A percentile compares a stretch with the other conserved stretches of the same genome.
Evolutionary conservation across 192 early-diverging fungal species (phyloP).

Genomic region (Umbelopsis sp.): DNA sequence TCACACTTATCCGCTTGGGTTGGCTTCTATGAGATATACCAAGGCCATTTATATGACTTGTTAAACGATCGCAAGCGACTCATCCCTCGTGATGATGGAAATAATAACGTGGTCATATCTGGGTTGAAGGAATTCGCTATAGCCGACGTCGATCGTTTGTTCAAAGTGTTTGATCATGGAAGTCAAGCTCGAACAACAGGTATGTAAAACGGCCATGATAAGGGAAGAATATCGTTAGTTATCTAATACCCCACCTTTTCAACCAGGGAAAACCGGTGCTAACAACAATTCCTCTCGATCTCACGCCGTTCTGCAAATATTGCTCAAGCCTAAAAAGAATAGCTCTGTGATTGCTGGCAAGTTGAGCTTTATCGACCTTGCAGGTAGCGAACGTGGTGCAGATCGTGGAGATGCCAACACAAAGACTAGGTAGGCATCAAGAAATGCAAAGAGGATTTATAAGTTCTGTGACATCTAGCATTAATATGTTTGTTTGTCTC

Average conservation of each 20-base stretch:
- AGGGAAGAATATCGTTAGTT: background rate
- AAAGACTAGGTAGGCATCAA: conserved; percentile 85
- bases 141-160: conserved; percentile 73
- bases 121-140: conserved; percentile 87
- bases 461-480: too few species aligned
- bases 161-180: conserved; percentile 93
- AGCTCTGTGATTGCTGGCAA: conserved; percentile 70
- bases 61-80: conserved; percentile 87
- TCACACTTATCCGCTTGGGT: conserved; percentile 78
- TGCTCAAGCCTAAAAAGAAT: conserved; percentile 70
- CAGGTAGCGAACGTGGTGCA: conserved; percentile 95
- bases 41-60: conserved; percentile 92
- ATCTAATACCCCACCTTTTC: background rate
- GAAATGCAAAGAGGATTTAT: background rate
- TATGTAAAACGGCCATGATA: conserved; percentile 28
- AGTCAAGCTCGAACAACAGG: conserved; percentile 86
- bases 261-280: conserved; percentile 82
- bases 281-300: conserved; percentile 95
- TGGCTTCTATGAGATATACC: conserved; percentile 97
- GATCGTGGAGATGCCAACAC: conserved; percentile 90
- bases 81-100: conserved; percentile 94
- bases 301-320: conserved; percentile 94
- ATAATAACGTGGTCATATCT: conserved; percentile 88
- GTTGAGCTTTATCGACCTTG: conserved; percentile 96
- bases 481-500: conserved; percentile 1